These are phyloP conservation scores for Biscutella laevigata DNA, from an alignment of 441 rosid species.

Conservation along the genomic window DNA sequence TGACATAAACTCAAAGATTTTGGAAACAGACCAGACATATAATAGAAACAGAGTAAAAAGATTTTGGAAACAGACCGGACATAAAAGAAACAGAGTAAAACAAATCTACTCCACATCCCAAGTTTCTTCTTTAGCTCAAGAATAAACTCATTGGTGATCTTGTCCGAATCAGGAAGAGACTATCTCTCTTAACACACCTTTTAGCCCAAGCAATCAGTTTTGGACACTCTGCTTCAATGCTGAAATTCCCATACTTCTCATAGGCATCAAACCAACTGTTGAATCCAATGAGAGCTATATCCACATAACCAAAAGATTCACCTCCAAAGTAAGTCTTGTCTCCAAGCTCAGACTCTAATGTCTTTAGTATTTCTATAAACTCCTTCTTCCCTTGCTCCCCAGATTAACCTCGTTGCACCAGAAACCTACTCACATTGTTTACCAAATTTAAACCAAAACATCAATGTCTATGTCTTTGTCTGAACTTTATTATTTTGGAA, in stretches of 20 bases:
- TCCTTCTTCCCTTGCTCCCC: constrained; percentile 14
- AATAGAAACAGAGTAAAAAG: neutral
- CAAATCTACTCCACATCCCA: constrained; percentile 11
- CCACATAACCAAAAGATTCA: constrained; percentile 21
- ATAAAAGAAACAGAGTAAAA: neutral
- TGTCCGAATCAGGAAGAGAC: constrained; percentile 17
- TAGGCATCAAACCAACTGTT: constrained; percentile 22
- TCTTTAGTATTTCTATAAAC: constrained; percentile 8
- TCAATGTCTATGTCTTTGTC: neutral
- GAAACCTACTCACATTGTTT: constrained; percentile 2
- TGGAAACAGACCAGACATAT: neutral
- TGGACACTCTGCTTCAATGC: constrained; percentile 18
- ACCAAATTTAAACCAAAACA: neutral
- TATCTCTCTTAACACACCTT: constrained; percentile 19
- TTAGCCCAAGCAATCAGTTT: constrained; percentile 13
- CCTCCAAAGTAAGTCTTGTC: constrained; percentile 17
- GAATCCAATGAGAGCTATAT: constrained; percentile 14
- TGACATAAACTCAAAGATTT: neutral
- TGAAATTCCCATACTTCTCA: constrained; percentile 18
- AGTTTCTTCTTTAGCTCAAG: neutral
- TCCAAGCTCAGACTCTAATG: constrained; percentile 17
- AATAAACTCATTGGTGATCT: neutral
- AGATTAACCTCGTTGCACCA: constrained; percentile 8
- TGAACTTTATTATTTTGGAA: neutral
- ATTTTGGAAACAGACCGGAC: neutral